Evolutionary conservation across 2,329 filamentous ascomycete species (phyloP), one percentile per base, ranked within the genome.

Genomic region (Arthrocladium fulminans): DNA sequence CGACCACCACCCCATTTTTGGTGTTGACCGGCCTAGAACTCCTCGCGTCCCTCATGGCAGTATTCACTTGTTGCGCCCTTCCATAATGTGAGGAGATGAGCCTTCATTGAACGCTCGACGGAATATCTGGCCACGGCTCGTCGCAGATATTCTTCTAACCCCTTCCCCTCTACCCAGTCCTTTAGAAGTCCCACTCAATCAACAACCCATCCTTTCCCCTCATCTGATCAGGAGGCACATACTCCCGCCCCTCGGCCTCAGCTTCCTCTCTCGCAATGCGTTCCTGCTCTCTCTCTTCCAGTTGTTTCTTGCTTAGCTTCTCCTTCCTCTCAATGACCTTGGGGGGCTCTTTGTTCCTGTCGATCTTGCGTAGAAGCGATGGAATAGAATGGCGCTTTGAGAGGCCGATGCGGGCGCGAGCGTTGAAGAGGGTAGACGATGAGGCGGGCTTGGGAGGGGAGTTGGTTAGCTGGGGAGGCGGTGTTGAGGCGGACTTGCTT

Each of bases 201-300:
- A 58, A 47, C 53, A 54, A 54, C 12, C 56, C 56, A 51, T 58
- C 55, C 24, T 50, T 47, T 6, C 53, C 56, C 43, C 56, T 53
- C 49, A 57, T 49, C 23, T 47, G 38, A n/a, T 53, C 53, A 44
- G 54, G 52, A 45, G 57, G 48, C 19, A 54, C 53, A 6, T 47
- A 42, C 3, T 45, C 44, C 7, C 34, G 24, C 3, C 39, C 45
- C 17, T 44, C 39, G 2, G 19, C 45, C 13, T 47, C 51, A 10
- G 45, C 54, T 15, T 57, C 56, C 5, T 49, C 52, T 7, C 53
- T 50, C 25, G 44, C 30, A 30, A 48, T 48, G 9, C 47, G 40
- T 13, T 55, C 52, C 19, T 41, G 24, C 19, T 52, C 50, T 10
- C 39, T 44, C 25, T 53, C 52, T 38, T 52, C 52, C 45, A 41